Evolutionary conservation across 2,329 filamentous ascomycete species (phyloP).

Genomic region (Aspergillus vadensis): DNA sequence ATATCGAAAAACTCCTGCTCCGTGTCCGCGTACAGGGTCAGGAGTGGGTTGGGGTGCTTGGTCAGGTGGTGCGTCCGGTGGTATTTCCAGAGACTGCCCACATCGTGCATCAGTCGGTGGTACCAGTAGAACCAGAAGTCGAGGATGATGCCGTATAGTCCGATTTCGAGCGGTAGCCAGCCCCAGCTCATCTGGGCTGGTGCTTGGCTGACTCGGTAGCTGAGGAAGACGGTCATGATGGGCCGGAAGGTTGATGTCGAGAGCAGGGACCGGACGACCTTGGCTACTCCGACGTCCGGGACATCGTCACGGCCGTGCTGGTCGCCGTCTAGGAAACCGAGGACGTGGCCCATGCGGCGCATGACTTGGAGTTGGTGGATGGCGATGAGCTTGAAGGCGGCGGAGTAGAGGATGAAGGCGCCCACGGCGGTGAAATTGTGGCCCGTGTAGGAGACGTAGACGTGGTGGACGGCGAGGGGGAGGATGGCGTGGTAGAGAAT

Average conservation of each 20-base stretch:
- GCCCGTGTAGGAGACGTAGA: slow-evolving; percentile 33
- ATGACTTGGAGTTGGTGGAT: slow-evolving; percentile 45
- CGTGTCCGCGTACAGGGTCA: slow-evolving; percentile 46
- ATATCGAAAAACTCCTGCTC: slow-evolving; percentile 50
- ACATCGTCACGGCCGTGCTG: slow-evolving; percentile 48
- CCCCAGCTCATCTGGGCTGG: slow-evolving; percentile 34
- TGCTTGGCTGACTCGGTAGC: slow-evolving; percentile 26
- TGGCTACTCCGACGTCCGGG: slow-evolving; percentile 42
- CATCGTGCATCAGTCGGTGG: slow-evolving; percentile 47
- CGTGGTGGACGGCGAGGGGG: slow-evolving; percentile 44
- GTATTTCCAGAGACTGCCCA: slow-evolving; percentile 45
- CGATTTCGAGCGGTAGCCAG: slow-evolving; percentile 44
- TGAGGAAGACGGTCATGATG: slow-evolving; percentile 38
- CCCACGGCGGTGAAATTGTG: slow-evolving; percentile 32
- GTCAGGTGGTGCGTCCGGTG: slow-evolving; percentile 51
- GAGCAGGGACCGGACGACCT: slow-evolving; percentile 37
- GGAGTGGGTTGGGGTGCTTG: slow-evolving; percentile 49
- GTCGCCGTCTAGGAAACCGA: slow-evolving; percentile 50
- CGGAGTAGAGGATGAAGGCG: slow-evolving; percentile 42
- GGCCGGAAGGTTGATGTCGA: slow-evolving; percentile 38
- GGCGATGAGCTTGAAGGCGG: slow-evolving; percentile 45
- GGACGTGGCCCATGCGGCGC: slow-evolving; percentile 40
- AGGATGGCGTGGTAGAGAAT: slow-evolving; percentile 42
- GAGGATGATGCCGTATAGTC: slow-evolving; percentile 46
- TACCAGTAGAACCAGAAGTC: slow-evolving; percentile 49